A percentile compares a stretch with the other conserved stretches of the same genome.
Evolutionary conservation across 305 asterid genomes (phyloP).

Genomic region (Rubia occidens): DNA sequence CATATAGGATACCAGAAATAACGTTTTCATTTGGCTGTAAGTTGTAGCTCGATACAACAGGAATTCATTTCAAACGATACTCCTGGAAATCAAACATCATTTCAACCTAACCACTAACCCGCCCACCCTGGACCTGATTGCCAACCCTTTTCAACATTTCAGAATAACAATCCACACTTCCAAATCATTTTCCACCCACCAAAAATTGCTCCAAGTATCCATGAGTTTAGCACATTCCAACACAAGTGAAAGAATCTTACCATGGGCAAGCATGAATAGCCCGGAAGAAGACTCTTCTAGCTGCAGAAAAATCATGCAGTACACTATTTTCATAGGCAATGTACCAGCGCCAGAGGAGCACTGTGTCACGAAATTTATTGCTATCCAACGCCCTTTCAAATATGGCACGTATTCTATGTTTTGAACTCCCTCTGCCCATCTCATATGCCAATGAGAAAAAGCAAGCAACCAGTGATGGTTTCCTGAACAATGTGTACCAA

Average conservation of each 20-base stretch:
- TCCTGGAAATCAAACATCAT: no score
- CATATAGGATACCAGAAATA: no score
- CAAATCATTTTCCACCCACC: neutral
- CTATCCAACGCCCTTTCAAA: constrained; percentile 78
- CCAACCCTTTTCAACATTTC: neutral
- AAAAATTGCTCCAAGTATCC: neutral
- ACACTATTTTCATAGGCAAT: constrained; percentile 58
- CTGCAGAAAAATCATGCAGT: constrained; percentile 48
- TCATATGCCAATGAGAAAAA: constrained; percentile 70
- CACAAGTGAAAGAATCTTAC: constrained; percentile 27
- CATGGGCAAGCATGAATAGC: constrained; percentile 98
- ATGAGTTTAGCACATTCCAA: neutral
- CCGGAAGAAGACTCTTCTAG: constrained; percentile 81
- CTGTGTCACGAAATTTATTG: constrained; percentile 53
- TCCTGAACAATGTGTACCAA: constrained; percentile 35
- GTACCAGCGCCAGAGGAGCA: constrained; percentile 81
- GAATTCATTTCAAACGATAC: no score
- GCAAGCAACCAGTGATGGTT: constrained; percentile 59
- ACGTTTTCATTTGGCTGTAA: no score
- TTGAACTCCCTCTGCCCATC: constrained; percentile 51
- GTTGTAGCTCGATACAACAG: no score
- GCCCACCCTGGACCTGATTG: no score
- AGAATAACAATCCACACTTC: neutral
- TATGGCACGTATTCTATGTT: constrained; percentile 69
- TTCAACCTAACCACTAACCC: no score